Evolutionary conservation across 2,329 filamentous ascomycete genomes (phyloP), one percentile per base, ranked within the genome.

Genomic region (Pestalotiopsis sp.): DNA sequence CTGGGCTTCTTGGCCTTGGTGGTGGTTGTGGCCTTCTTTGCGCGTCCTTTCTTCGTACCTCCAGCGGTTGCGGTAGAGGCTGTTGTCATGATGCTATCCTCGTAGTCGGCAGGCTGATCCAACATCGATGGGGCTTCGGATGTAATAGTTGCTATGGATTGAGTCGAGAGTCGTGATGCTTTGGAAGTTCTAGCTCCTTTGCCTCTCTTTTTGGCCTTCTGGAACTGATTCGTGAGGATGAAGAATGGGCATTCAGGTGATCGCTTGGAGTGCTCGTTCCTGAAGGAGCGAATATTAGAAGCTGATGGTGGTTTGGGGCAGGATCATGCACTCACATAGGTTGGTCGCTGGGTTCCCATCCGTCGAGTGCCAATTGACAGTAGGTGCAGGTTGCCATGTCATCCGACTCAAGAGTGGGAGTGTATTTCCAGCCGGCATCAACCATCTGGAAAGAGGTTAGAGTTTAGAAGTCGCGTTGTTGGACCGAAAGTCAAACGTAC

Each of bases 331-430:
- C 92, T 81, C 79, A 94, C 90, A 92, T 88, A 70, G 96, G 96
- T 77, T 97, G 93, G 79, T 99, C 96, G 69, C 91, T 91, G 1
- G 92, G 91, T 77, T 98, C 96, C 96, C 97, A 99, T 6, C 94
- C 94, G 79, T 98, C 95, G 12, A 99, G 87, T 12, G 92, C 94
- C 17, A 98, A 82, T 68, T 92, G 90, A 82, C 96, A 99, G 81
- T 98, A 98, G 36, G 93, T 87, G 78, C 96, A 99, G 12, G 92
- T 96, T 11, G 93, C 93, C 82, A 95, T 93, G 79, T 99, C 96
- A 72, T 96, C 91, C 13, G 91, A 93, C 58, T 95, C 94, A 58
- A 88, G 82, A 5, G 90, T 93, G 0, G 96, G 95, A 27, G 94
- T 97, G 81, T 95, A 98, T 77, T 92, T 94, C 95, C 95, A 99